phyloP scores from a whole-genome alignment of 768 basidiomycete species.

The Imleria badia region DNA sequence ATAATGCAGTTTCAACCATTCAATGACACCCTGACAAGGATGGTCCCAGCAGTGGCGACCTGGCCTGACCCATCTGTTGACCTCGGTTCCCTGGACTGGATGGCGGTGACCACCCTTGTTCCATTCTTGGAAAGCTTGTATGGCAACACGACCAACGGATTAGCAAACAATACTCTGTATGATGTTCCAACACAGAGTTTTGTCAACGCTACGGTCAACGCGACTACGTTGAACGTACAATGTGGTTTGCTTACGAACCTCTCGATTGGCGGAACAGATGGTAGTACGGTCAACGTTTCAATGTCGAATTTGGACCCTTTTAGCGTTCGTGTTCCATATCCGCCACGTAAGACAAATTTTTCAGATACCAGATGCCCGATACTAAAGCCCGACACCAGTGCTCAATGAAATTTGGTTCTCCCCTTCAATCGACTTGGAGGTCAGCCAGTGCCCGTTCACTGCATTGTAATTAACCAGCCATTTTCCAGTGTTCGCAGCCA shows the following conservation, averaged over 20 bases:
- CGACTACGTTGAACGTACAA: neutral
- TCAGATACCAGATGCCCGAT: neutral
- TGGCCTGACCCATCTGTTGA: neutral
- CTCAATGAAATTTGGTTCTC: neutral
- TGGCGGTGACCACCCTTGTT: neutral
- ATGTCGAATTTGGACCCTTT: neutral
- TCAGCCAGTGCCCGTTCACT: neutral
- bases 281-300: neutral
- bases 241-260: neutral
- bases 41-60: neutral
- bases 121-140: neutral
- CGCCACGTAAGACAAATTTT: neutral
- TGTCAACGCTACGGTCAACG: neutral
- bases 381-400: neutral
- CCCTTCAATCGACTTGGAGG: neutral
- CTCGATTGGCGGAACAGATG: neutral
- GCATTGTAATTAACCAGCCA: neutral
- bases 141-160: neutral
- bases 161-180: neutral
- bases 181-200: neutral
- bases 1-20: neutral
- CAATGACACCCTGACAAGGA: neutral
- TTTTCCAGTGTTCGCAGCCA: neutral
- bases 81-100: neutral
- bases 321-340: rapidly evolving